These are phyloP conservation scores for Pseudogymnoascus sp. DNA, from an alignment of 2,329 filamentous ascomycete genomes.

Conservation along the genomic window DNA sequence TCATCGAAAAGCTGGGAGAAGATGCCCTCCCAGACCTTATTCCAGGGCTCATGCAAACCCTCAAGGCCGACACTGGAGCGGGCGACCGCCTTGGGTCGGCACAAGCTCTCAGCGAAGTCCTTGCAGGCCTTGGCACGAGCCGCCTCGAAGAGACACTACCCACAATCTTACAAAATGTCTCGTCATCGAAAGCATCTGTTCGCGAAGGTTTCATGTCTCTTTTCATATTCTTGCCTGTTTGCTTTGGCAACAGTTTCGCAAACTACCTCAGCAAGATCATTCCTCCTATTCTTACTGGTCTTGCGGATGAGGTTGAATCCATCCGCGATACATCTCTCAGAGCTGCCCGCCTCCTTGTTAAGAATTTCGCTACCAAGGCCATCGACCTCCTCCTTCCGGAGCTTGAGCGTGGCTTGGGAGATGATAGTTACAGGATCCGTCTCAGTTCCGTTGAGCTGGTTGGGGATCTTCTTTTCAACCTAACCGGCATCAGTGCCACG, in stretches of 20 bases:
- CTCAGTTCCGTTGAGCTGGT: constrained; percentile 97
- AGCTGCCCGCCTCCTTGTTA: constrained; percentile 87
- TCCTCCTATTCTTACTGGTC: constrained; percentile 83
- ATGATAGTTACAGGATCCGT: constrained; percentile 94
- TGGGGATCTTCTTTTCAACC: constrained; percentile 92
- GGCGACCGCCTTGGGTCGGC: constrained; percentile 93
- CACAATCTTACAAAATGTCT: constrained; percentile 91
- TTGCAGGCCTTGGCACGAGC: constrained; percentile 85
- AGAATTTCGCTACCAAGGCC: constrained; percentile 93
- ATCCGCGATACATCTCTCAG: constrained; percentile 95
- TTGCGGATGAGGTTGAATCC: constrained; percentile 92
- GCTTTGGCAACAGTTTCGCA: constrained; percentile 97
- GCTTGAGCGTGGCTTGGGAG: constrained; percentile 90
- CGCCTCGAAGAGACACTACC: constrained; percentile 92
- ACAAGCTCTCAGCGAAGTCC: constrained; percentile 90
- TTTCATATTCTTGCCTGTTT: constrained; percentile 97
- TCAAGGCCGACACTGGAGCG: constrained; percentile 94
- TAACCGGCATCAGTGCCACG: constrained; percentile 83
- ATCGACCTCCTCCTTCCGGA: constrained; percentile 92
- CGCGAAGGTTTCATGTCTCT: constrained; percentile 99
- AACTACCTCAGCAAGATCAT: constrained; percentile 94
- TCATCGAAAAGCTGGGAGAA: constrained; percentile 97
- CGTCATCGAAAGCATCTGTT: constrained; percentile 80
- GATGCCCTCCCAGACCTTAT: constrained; percentile 95
- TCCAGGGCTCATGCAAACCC: constrained; percentile 91